Conservation (phyloP, 805 yeast genomes). For the Barnettozyma salicaria region DNA sequence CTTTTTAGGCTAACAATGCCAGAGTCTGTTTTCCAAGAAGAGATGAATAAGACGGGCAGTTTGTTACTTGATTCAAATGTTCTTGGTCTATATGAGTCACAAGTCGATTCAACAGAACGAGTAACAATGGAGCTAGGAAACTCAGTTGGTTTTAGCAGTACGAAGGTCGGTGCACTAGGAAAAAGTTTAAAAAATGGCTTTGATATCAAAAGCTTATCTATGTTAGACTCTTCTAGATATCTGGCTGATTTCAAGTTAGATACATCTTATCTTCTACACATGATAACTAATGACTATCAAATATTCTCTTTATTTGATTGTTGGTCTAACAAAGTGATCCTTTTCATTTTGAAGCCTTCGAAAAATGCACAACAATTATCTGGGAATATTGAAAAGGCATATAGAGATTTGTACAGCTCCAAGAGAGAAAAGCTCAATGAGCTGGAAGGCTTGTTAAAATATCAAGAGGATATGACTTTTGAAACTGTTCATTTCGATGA, state of each 20-base stretch:
- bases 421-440: constrained; percentile 42
- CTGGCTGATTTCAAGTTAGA: constrained; percentile 50
- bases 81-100: constrained; percentile 70
- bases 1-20: constrained; percentile 65
- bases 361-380: constrained; percentile 60
- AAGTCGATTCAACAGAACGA: constrained; percentile 60
- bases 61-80: constrained; percentile 56
- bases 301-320: constrained; percentile 62
- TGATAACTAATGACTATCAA: constrained; percentile 69
- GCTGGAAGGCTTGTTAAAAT: constrained; percentile 43
- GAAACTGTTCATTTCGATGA: constrained; percentile 51
- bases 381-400: constrained; percentile 45
- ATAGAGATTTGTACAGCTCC: constrained; percentile 43
- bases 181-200: constrained; percentile 84
- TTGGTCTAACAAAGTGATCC: constrained; percentile 44
- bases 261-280: constrained; percentile 60
- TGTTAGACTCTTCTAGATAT: constrained; percentile 45
- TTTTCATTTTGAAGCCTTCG: constrained; percentile 66
- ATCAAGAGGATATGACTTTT: constrained; percentile 48
- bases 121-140: constrained; percentile 77
- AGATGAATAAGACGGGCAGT: constrained; percentile 51
- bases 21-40: constrained; percentile 53
- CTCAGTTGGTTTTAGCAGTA: constrained; percentile 61
- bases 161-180: constrained; percentile 77
- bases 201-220: constrained; percentile 47